phyloP scores from a whole-genome alignment of 257 asterid species.

The Catharanthus roseus region DNA sequence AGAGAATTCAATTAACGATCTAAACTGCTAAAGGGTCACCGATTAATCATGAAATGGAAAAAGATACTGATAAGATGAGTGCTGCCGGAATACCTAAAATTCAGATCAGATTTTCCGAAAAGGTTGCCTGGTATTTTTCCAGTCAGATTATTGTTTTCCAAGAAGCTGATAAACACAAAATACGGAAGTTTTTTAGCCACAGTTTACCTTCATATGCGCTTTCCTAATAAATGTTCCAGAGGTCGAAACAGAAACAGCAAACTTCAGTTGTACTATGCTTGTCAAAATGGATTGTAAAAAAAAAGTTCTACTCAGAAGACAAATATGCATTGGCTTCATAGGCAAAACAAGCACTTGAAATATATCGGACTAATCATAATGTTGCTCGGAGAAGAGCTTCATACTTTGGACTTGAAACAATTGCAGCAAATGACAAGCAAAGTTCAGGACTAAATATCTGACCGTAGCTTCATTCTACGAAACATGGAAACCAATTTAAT shows the following conservation, averaged over 20 bases:
- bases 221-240: background rate
- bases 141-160: slow-evolving; percentile 85
- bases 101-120: slow-evolving; percentile 43
- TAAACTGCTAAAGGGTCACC: slow-evolving; percentile 2
- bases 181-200: background rate
- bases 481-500: background rate
- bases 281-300: background rate
- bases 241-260: background rate
- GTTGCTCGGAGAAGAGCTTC: background rate
- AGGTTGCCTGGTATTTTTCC: slow-evolving; percentile 73
- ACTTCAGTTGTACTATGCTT: background rate
- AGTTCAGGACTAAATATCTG: background rate
- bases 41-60: background rate
- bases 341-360: no score
- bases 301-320: background rate
- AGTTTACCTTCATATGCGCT: background rate
- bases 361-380: background rate
- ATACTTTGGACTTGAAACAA: background rate
- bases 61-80: slow-evolving; percentile 3
- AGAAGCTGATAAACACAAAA: slow-evolving; percentile 39
- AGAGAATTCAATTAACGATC: background rate
- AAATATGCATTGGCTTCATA: background rate
- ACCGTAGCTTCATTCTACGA: background rate
- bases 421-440: background rate
- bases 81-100: slow-evolving; percentile 52